Evolutionary conservation across 2,329 filamentous ascomycete species (phyloP).

Genomic region (Colletotrichum tropicicola): DNA sequence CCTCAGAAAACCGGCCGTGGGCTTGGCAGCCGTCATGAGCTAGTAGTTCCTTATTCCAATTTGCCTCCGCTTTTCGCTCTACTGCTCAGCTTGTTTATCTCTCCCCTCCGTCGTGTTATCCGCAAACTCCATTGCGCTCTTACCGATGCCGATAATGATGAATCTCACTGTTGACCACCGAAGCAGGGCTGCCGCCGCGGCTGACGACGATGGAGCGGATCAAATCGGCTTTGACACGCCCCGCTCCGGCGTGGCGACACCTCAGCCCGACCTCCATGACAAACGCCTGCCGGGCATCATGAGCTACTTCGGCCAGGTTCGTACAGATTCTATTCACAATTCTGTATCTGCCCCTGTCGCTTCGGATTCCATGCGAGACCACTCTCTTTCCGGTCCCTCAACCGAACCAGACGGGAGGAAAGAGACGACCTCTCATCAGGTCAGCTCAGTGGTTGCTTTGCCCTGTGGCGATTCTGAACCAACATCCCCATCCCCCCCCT

Average conservation of each 20-base stretch:
- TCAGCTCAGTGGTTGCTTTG: slow-evolving; percentile 28
- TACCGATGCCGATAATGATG: slow-evolving; percentile 41
- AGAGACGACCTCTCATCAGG: slow-evolving; percentile 18
- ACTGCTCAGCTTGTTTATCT: slow-evolving; percentile 5
- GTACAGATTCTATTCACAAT: slow-evolving; percentile 72
- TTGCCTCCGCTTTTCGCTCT: slow-evolving; percentile 27
- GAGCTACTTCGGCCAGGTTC: slow-evolving; percentile 99
- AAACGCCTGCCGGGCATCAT: slow-evolving; percentile 96
- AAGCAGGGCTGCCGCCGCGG: slow-evolving; percentile 61
- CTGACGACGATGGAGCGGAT: slow-evolving; percentile 77
- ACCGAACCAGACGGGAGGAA: slow-evolving; percentile 21
- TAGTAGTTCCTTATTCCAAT: slow-evolving; percentile 30
- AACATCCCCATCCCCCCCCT: slow-evolving; percentile 22
- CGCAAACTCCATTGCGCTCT: slow-evolving; percentile 21
- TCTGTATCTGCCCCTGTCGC: slow-evolving; percentile 43
- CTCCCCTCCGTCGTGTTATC: slow-evolving; percentile 19
- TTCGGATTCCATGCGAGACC: slow-evolving; percentile 31
- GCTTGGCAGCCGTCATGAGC: slow-evolving; percentile 51
- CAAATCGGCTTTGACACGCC: slow-evolving; percentile 87
- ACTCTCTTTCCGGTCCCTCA: slow-evolving; percentile 28
- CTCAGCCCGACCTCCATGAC: slow-evolving; percentile 91
- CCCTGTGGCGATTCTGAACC: slow-evolving; percentile 29
- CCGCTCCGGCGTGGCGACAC: slow-evolving; percentile 90
- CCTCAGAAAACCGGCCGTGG: slow-evolving; percentile 8
- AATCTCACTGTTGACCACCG: slow-evolving; percentile 59